Evolutionary conservation across 2,329 filamentous ascomycete species (phyloP).

Genomic region (Acarospora socialis): DNA sequence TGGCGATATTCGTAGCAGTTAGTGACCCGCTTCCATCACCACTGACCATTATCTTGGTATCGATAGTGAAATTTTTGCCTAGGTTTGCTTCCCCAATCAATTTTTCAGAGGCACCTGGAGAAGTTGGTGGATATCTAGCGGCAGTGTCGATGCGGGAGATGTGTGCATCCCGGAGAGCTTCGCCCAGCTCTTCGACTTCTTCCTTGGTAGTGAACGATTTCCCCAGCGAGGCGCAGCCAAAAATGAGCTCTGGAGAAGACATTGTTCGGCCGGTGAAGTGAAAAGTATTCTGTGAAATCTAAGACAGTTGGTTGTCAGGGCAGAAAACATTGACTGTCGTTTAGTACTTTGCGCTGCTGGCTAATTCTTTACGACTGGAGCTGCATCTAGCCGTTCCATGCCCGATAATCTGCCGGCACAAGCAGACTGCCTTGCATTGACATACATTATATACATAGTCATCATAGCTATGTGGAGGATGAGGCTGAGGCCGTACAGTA

Average conservation of each 20-base stretch:
- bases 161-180: neutral
- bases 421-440: conserved; percentile 1
- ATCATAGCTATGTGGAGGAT: too few species aligned
- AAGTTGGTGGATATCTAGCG: conserved; percentile 1
- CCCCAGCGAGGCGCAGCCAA: neutral
- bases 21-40: too few species aligned
- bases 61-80: conserved; percentile 4
- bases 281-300: neutral
- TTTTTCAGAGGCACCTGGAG: neutral
- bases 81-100: neutral
- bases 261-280: neutral
- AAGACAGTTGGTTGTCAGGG: neutral
- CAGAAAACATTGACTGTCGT: neutral
- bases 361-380: too few species aligned
- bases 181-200: conserved; percentile 1
- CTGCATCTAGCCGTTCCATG: neutral
- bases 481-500: too few species aligned
- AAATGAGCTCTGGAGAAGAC: conserved; percentile 1
- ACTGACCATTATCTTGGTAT: conserved; percentile 8
- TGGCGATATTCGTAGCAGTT: too few species aligned
- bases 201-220: conserved; percentile 1
- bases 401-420: neutral
- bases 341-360: neutral
- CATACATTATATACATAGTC: too few species aligned
- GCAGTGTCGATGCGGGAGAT: conserved; percentile 4